phyloP scores from a whole-genome alignment of 768 basidiomycete genomes.

The Polyporus arcularius region DNA sequence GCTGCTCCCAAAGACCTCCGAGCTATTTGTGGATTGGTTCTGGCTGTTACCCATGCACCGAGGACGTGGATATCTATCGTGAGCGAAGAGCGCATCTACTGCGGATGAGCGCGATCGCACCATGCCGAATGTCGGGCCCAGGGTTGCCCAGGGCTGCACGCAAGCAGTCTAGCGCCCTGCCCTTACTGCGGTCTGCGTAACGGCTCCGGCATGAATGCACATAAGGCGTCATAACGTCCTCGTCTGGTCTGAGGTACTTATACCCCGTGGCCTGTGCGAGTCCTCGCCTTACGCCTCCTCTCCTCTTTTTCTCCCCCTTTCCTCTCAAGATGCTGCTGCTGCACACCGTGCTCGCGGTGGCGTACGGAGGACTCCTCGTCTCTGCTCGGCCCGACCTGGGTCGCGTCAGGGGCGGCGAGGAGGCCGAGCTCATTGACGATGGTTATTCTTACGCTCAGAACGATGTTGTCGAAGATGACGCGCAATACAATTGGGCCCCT shows the following conservation, averaged over 20 bases:
- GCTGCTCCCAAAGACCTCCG: too few species aligned
- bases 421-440: not conserved
- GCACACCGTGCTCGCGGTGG: conserved; percentile 24
- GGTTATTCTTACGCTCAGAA: too few species aligned
- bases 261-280: not conserved
- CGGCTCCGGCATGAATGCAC: not conserved
- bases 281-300: not conserved
- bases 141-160: not conserved
- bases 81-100: not conserved
- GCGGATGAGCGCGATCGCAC: not conserved
- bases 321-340: conserved; percentile 18
- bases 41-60: too few species aligned
- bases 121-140: not conserved
- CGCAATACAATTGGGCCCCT: not conserved
- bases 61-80: not conserved
- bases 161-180: not conserved
- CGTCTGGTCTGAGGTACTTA: not conserved
- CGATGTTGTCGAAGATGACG: not conserved
- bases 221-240: not conserved
- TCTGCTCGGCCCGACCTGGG: conserved; percentile 13
- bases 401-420: conserved; percentile 1
- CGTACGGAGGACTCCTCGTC: conserved; percentile 21
- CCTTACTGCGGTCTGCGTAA: not conserved
- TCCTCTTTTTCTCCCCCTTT: not conserved
- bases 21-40: too few species aligned